Base-by-base conservation (phyloP, 768 basidiomycete genomes). In the Podaxis sp. region DNA sequence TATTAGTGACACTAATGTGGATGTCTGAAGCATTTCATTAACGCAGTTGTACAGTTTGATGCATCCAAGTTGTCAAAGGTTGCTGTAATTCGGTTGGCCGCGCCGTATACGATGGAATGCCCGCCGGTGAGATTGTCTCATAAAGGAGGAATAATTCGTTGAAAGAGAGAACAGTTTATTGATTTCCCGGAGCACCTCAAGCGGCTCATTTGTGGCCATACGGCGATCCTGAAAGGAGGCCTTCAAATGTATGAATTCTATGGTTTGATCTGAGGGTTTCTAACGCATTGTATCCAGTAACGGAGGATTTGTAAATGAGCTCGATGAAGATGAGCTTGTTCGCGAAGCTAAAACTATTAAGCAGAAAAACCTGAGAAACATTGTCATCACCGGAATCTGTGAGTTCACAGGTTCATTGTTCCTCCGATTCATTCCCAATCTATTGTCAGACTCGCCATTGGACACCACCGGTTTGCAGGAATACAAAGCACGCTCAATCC, bases 81-180 rank as follows among this genome's bases (percentile, higher is more conserved):
- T 0, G 88, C 86, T 0, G 86, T 89, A 40, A 78, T 89, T 53
- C 82, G 88, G 60, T 77, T 89, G 6, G 86, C 84, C 51, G 84
- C 82, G 3, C 84, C 84, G 0, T 87, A 84, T 70, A 84, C 84
- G 2, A 75, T 71, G n/a, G 83, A 84, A 37, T 79, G 79, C 17
- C 87, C 86, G 11, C 82, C 87, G 0, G 87, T 84, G 64, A 75
- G 81, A 82, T 0, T 72, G 52, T 20, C 72, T 73, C 30, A 78
- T 1, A 68, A 55, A 20, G 60, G 81, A 17, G 70, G 71, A 57
- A 8, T 48, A 1, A 55, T 78, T 17, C 69, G 11, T 20, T 13
- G 50, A 44, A 69, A 76, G 60, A 40, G 4, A 72, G 70, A 17
- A 65, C 76, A 70, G 74, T 77, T 68, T 74, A 73, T 70, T 69